Conservation (phyloP, 805 yeast genomes). For the Saccharomyces kudriavzevii region DNA sequence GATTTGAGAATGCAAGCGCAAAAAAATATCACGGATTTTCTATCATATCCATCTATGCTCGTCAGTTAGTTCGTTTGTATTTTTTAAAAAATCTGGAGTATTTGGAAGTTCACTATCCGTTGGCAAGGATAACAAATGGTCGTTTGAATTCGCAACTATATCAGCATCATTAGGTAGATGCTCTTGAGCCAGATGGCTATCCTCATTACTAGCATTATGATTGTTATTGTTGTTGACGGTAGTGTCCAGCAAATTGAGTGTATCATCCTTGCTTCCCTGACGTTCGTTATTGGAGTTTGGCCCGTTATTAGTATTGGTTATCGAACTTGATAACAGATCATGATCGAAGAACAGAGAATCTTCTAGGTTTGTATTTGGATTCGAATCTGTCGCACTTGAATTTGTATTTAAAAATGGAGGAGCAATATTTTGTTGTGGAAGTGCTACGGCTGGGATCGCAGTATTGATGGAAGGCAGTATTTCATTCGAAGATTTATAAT, state of each 20-base stretch:
- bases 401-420: background rate
- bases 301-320: background rate
- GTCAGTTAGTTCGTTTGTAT: constrained; percentile 13
- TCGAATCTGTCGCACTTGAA: background rate
- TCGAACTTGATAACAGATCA: background rate
- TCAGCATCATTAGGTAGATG: constrained; percentile 1
- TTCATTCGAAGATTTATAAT: constrained; percentile 33
- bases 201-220: constrained; percentile 4
- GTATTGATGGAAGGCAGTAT: constrained; percentile 16
- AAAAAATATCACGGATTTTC: background rate
- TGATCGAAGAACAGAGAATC: background rate
- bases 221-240: constrained; percentile 2
- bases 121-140: constrained; percentile 7
- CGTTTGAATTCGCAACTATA: background rate
- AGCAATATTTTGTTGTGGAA: constrained; percentile 5
- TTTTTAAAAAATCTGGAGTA: constrained; percentile 21
- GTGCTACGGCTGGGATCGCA: constrained; percentile 4
- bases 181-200: background rate
- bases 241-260: background rate
- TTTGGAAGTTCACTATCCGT: constrained; percentile 12
- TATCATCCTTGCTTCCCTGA: background rate
- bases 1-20: background rate
- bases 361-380: background rate
- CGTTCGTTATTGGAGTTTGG: background rate
- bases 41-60: constrained; percentile 12